A percentile compares a stretch with the other conserved stretches of the same genome.
Evolutionary conservation across 164 flowering plant species (phyloP).

Genomic region (Protea cynaroides): DNA sequence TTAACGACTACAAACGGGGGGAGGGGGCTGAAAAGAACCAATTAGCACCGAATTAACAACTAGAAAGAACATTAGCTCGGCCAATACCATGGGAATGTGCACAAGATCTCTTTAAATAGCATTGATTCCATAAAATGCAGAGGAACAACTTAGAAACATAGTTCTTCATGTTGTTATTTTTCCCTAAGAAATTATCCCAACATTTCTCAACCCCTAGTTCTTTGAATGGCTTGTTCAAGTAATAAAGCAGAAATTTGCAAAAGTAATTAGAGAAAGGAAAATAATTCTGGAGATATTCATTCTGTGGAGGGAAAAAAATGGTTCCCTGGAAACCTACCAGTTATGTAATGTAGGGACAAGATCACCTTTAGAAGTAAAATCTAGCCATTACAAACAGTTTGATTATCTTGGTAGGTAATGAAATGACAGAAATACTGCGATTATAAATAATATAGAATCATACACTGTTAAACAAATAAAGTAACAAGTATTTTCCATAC

Average conservation of each 20-base stretch:
- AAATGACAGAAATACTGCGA: too few relatives aligned
- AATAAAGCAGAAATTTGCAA: neutral
- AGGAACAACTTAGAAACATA: neutral
- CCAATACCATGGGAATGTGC: neutral
- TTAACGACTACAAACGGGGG: neutral
- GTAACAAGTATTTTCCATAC: conserved; percentile 20
- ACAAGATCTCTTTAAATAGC: neutral
- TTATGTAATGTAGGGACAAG: too few relatives aligned
- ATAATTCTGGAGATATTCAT: too few relatives aligned
- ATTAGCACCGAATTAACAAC: neutral
- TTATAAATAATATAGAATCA: too few relatives aligned
- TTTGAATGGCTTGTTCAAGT: neutral
- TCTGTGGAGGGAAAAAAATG: too few relatives aligned
- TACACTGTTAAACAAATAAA: too few relatives aligned
- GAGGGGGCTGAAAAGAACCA: neutral
- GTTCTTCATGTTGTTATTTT: neutral
- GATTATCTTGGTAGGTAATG: too few relatives aligned
- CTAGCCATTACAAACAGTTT: too few relatives aligned
- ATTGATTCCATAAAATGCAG: neutral
- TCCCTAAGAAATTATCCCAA: too few relatives aligned
- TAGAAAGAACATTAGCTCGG: neutral
- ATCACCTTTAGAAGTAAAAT: too few relatives aligned
- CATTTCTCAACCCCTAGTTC: neutral
- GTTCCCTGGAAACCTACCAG: too few relatives aligned
- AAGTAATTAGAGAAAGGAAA: too few relatives aligned